These are phyloP conservation scores for Gossypium australe DNA, from an alignment of 345 rosid species.

Conservation along the genomic window DNA sequence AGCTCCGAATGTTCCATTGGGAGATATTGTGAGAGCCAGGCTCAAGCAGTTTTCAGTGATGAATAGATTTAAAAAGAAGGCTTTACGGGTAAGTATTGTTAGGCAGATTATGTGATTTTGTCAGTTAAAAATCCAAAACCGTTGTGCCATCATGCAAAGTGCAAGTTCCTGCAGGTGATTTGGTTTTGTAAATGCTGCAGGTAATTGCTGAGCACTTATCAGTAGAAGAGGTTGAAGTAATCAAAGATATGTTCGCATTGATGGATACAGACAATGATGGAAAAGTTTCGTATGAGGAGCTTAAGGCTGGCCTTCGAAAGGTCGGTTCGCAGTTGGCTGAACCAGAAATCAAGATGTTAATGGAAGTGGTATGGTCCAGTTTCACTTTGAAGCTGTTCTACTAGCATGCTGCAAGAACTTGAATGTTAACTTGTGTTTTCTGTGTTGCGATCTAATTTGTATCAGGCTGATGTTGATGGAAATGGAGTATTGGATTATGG, in stretches of 20 bases:
- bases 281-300: conserved; percentile 68
- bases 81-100: conserved; percentile 58
- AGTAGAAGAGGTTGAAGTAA: conserved; percentile 81
- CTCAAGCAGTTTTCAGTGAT: conserved; percentile 90
- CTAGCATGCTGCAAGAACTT: background rate
- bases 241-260: conserved; percentile 78
- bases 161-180: background rate
- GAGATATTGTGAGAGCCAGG: conserved; percentile 90
- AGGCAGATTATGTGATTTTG: conserved; percentile 4
- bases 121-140: conserved; percentile 4
- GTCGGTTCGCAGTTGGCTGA: conserved; percentile 90
- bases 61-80: conserved; percentile 96
- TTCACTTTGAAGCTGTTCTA: background rate
- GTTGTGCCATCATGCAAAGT: background rate
- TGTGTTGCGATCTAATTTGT: background rate
- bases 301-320: conserved; percentile 83
- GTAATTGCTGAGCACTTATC: conserved; percentile 93
- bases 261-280: conserved; percentile 94
- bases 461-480: conserved; percentile 94
- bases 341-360: conserved; percentile 90
- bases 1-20: conserved; percentile 94
- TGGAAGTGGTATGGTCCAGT: conserved; percentile 78
- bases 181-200: conserved; percentile 37
- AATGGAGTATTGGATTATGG: conserved; percentile 87
- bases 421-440: conserved; percentile 5